Evolutionary conservation across 139 green algal species (phyloP).

Genomic region (Chlamydomonas sp.): DNA sequence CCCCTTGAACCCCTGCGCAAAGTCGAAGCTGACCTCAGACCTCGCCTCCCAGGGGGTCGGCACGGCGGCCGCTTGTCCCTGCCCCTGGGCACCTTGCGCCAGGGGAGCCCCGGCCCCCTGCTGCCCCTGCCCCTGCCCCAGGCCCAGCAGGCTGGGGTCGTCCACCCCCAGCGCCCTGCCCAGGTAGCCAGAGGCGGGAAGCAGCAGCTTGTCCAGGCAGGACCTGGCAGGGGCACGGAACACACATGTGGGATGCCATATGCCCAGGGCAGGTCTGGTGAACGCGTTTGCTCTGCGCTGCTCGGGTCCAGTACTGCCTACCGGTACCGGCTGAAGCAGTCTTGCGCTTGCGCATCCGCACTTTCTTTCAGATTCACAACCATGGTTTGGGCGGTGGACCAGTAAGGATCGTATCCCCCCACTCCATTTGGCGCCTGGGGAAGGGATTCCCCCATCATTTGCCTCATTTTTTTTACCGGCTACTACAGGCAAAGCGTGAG

Average conservation of each 20-base stretch:
- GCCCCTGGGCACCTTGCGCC: too few relatives aligned
- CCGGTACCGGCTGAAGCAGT: neutral
- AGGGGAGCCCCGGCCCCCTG: neutral
- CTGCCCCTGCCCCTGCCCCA: neutral
- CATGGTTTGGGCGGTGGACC: too few relatives aligned
- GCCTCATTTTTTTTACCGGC: neutral
- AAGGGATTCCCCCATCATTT: neutral
- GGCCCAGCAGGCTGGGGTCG: neutral
- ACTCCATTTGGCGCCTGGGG: too few relatives aligned
- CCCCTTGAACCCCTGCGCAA: neutral
- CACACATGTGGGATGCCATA: neutral
- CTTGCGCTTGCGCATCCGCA: neutral
- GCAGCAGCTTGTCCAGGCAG: constrained; percentile 24
- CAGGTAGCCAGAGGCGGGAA: neutral
- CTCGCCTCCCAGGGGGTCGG: too few relatives aligned
- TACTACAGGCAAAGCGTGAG: neutral
- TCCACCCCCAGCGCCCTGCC: neutral
- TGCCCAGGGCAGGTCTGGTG: too few relatives aligned
- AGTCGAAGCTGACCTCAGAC: too few relatives aligned
- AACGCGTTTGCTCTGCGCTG: too few relatives aligned
- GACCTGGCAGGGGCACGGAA: neutral
- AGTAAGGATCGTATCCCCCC: too few relatives aligned
- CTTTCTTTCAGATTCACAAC: too few relatives aligned
- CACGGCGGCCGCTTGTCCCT: too few relatives aligned
- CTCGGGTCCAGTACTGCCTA: too few relatives aligned